These are phyloP conservation scores for Entomortierella beljakovae DNA, from an alignment of 192 early-diverging fungal species.

Conservation along the genomic window DNA sequence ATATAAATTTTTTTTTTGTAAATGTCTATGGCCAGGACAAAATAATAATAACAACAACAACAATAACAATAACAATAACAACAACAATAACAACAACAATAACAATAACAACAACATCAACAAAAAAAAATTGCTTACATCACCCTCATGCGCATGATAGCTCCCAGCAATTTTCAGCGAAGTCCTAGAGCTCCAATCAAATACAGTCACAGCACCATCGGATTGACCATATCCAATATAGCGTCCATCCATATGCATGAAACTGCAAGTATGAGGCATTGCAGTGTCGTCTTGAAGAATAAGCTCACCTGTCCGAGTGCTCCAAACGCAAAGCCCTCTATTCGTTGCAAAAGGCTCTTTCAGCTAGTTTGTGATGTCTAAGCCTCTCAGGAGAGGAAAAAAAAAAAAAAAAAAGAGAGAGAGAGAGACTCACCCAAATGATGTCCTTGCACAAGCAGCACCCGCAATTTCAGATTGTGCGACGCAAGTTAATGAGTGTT, in stretches of 20 bases:
- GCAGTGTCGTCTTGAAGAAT: constrained; percentile 45
- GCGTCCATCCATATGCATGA: constrained; percentile 40
- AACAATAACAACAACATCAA: too few species aligned
- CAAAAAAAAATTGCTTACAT: constrained; percentile 33
- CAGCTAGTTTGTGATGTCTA: background rate
- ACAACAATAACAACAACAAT: too few species aligned
- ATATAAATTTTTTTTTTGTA: background rate
- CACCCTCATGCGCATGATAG: constrained; percentile 43
- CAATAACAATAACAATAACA: too few species aligned
- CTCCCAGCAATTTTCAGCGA: constrained; percentile 26
- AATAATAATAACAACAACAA: background rate
- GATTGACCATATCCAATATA: constrained; percentile 48
- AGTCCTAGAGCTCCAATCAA: constrained; percentile 48
- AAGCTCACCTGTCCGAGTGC: constrained; percentile 31
- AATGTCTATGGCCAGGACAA: background rate
- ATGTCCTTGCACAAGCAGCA: constrained; percentile 41
- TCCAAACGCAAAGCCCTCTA: constrained; percentile 47
- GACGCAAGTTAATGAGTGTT: constrained; percentile 34
- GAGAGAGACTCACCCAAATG: constrained; percentile 31
- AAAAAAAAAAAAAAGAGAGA: background rate
- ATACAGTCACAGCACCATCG: constrained; percentile 40
- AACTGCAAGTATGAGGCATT: constrained; percentile 46
- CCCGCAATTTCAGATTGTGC: constrained; percentile 28
- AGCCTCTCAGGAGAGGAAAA: background rate
- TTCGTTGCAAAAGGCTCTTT: background rate